Conservation (phyloP, 2,329 filamentous ascomycete genomes). For the Blastomyces silverae region DNA sequence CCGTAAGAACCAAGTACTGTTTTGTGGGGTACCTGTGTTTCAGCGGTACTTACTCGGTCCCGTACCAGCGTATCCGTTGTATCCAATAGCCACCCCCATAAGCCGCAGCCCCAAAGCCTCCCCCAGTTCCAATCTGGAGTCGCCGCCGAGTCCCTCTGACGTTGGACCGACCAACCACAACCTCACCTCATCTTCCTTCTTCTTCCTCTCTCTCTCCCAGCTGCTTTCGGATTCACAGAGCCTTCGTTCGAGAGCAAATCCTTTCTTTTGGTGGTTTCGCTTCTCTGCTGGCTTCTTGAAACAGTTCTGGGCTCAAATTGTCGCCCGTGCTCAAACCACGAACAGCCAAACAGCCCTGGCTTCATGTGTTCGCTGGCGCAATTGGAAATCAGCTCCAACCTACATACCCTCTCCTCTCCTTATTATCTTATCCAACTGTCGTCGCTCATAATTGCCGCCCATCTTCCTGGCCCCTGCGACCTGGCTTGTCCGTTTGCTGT, state of each 20-base stretch:
- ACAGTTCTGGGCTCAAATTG: conserved; percentile 5
- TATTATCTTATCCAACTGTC: conserved; percentile 4
- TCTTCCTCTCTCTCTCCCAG: neutral
- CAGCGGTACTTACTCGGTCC: neutral
- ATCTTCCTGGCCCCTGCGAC: neutral
- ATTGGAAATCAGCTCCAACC: conserved; percentile 6
- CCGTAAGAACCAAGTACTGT: neutral
- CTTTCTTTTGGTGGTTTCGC: neutral
- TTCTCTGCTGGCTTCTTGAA: conserved; percentile 8
- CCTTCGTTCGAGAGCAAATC: neutral
- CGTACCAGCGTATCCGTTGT: neutral
- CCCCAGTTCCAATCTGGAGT: conserved; percentile 6
- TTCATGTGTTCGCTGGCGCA: conserved; percentile 9
- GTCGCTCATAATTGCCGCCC: conserved; percentile 10
- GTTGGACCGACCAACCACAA: conserved; percentile 14
- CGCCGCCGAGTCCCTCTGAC: conserved; percentile 11
- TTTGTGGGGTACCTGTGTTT: neutral
- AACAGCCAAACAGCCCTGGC: neutral
- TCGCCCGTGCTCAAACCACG: neutral
- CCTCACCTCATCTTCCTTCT: neutral
- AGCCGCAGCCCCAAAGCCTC: neutral
- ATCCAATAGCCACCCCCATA: conserved; percentile 2
- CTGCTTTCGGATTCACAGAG: neutral
- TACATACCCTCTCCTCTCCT: neutral
- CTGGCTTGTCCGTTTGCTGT: neutral